phyloP scores from a whole-genome alignment of 208 protist species.

The Crithidia mellificae region DNA sequence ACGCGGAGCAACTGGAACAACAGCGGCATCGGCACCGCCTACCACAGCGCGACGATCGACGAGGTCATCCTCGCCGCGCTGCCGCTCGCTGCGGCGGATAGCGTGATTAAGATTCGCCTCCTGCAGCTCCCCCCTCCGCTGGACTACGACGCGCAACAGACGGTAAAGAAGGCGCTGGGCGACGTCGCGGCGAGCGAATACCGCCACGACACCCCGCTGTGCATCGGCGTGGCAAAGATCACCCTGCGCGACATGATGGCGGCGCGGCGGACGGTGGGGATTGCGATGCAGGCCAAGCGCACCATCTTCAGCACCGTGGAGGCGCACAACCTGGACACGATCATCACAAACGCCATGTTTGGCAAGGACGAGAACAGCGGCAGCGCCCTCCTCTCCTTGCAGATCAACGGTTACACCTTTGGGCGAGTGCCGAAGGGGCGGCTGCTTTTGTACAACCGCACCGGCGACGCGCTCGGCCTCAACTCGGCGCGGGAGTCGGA shows the following conservation, averaged over 20 bases:
- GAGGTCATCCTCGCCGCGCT: conserved; percentile 74
- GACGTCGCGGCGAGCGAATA: conserved; percentile 17
- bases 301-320: conserved; percentile 57
- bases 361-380: conserved; percentile 65
- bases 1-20: conserved; percentile 59
- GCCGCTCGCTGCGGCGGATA: conserved; percentile 53
- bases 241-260: conserved; percentile 66
- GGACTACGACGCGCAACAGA: conserved; percentile 30
- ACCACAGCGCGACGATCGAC: conserved; percentile 38
- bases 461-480: neutral
- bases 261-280: conserved; percentile 58
- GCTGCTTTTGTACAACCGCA: conserved; percentile 33
- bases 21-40: conserved; percentile 67
- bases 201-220: conserved; percentile 54
- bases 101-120: conserved; percentile 78
- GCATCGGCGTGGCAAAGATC: conserved; percentile 84
- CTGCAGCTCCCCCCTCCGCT: conserved; percentile 70
- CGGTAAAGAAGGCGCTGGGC: conserved; percentile 12
- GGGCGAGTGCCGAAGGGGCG: conserved; percentile 43
- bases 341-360: conserved; percentile 75
- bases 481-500: conserved; percentile 17
- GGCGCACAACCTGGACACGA: conserved; percentile 65
- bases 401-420: conserved; percentile 71
- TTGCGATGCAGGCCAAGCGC: conserved; percentile 75
- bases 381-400: conserved; percentile 71